Conservation (phyloP, 2,329 filamentous ascomycete species). For the Decorospora gaudefroyi region DNA sequence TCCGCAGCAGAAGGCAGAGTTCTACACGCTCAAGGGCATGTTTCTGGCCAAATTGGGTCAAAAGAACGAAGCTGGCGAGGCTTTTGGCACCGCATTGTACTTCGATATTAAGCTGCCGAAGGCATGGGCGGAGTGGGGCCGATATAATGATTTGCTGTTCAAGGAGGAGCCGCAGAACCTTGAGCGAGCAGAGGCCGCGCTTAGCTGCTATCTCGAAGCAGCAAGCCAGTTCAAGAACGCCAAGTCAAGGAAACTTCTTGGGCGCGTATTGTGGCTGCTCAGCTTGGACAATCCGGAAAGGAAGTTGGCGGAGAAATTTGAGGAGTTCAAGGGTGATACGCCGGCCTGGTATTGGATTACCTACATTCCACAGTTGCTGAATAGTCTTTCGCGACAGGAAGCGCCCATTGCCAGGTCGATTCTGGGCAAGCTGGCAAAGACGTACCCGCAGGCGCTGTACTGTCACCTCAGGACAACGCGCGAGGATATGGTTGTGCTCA, state of each 20-base stretch:
- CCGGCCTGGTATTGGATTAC: constrained; percentile 99
- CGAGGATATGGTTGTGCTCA: constrained; percentile 91
- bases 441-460: constrained; percentile 91
- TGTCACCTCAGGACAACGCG: constrained; percentile 91
- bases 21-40: constrained; percentile 99
- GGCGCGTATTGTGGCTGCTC: constrained; percentile 91
- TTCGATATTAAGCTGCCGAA: constrained; percentile 96
- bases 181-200: constrained; percentile 82
- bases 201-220: constrained; percentile 95
- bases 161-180: constrained; percentile 85
- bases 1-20: constrained; percentile 93
- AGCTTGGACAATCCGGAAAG: constrained; percentile 90
- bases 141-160: constrained; percentile 96
- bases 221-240: constrained; percentile 96
- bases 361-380: constrained; percentile 94
- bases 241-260: constrained; percentile 91
- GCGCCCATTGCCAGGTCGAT: constrained; percentile 84
- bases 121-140: constrained; percentile 98
- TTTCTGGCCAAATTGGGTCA: constrained; percentile 93
- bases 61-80: constrained; percentile 87
- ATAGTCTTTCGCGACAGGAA: constrained; percentile 88
- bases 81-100: constrained; percentile 92
- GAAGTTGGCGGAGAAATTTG: constrained; percentile 81
- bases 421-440: constrained; percentile 89
- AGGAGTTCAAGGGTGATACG: constrained; percentile 95